Evolutionary conservation across 352 stramenopile genomes (phyloP), one percentile per base, ranked within the genome.

Genomic region (Pelagophyceae sp.): DNA sequence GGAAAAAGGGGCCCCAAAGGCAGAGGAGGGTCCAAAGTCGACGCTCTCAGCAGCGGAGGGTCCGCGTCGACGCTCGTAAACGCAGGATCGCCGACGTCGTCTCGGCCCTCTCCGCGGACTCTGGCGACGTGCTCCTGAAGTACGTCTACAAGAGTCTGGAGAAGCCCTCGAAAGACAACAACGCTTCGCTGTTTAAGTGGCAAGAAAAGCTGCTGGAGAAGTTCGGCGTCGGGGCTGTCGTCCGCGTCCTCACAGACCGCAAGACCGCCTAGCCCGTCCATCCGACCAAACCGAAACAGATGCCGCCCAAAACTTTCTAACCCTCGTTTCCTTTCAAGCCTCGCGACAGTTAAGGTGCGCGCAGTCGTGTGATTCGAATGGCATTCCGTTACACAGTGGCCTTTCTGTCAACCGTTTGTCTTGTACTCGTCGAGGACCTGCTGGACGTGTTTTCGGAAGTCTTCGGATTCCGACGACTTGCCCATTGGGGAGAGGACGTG

Each of bases 111-210:
- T 84, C 69, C 38, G 85, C 80, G 25, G 83, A 90, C 45, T 78
- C 88, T 69, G 88, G 93, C 76, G 90, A 95, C 79, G 84, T 79
- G 11, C 84, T 95, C 38, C 92, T 94, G 88, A 95, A 94, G 82
- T 95, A 94, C 81, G 80, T 95, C 38, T 90, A 90, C 85, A 87
- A 88, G 64, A 89, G 92, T 54, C 80, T 94, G 29, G 86, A 81
- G 0, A 82, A 91, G 35, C 82, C 89, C 32, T 85, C 85, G 76
- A 27, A 67, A 6, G 38, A 74, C 67, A 88, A 93, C 82, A 90
- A 93, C 80, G 87, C 88, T 0, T 77, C 81, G 15, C 89, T 95
- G 63, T 83, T 95, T 50, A 90, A 94, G 58, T 95, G 90, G 90
- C 87, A 95, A 80, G 88, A 91, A 78, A 92, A 93, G 78, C 85